These are phyloP conservation scores for Erythrophleum ivorense DNA, from an alignment of 331 rosid genomes.

Conservation along the genomic window DNA sequence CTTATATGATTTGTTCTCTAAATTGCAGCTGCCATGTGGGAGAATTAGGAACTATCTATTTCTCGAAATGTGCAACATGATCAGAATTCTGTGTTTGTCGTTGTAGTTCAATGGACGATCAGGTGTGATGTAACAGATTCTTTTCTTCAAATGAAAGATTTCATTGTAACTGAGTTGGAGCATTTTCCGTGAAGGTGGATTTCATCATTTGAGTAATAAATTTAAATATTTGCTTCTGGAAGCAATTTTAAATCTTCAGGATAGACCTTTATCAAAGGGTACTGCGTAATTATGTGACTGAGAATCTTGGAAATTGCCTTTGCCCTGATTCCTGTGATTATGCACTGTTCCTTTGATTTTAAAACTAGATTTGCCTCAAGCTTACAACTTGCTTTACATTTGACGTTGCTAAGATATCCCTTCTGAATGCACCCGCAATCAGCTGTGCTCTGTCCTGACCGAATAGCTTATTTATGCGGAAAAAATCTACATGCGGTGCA, in stretches of 20 bases:
- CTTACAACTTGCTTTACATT: slow-evolving; percentile 28
- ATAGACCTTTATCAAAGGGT: not conserved
- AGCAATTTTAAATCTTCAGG: not conserved
- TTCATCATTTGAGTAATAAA: not conserved
- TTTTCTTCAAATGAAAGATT: not conserved
- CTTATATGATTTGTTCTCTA: not conserved
- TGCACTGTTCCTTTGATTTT: not conserved
- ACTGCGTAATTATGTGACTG: not conserved
- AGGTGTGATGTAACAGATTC: not conserved
- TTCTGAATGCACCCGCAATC: not conserved
- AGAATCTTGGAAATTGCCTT: not conserved
- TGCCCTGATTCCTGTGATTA: not conserved
- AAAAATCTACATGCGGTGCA: not conserved
- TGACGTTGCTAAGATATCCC: not conserved
- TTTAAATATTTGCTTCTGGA: slow-evolving; percentile 6
- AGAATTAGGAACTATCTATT: not conserved
- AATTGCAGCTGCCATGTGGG: too few relatives aligned
- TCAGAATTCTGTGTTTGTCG: slow-evolving; percentile 8
- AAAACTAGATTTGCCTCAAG: not conserved
- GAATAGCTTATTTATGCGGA: not conserved
- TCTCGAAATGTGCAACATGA: not conserved
- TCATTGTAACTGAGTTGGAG: slow-evolving; percentile 9
- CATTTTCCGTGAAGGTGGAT: not conserved
- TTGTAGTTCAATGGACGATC: not conserved
- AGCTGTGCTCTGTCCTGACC: not conserved